Percentiles rank a stretch among this genome's conserved stretches.
Conservation (phyloP, 83 land plant species). For the Picea abies region DNA sequence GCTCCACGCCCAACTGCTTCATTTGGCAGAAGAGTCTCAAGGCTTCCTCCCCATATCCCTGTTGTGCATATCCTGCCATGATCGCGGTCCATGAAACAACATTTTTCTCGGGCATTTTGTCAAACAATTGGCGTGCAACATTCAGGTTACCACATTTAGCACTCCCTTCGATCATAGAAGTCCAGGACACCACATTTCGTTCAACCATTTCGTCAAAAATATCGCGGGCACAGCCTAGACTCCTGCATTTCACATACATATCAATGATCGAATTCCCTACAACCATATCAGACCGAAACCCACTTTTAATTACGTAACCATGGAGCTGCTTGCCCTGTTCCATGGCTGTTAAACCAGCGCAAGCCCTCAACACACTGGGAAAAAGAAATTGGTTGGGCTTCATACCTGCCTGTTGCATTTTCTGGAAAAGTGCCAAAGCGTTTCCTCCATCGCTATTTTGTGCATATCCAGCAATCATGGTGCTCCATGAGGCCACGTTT, state of each 20-base stretch:
- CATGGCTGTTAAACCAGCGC: slow-evolving; percentile 39
- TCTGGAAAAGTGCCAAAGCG: background rate
- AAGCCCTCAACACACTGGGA: slow-evolving; percentile 39
- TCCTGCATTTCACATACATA: slow-evolving; percentile 70
- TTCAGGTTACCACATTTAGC: background rate
- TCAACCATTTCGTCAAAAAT: slow-evolving; percentile 36
- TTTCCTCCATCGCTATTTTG: background rate
- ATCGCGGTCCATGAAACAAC: background rate
- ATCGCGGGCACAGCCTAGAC: slow-evolving; percentile 36
- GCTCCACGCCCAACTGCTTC: slow-evolving; percentile 1
- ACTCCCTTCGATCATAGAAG: slow-evolving; percentile 60
- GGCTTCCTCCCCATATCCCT: slow-evolving; percentile 18
- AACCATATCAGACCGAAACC: slow-evolving; percentile 39
- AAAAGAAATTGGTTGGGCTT: background rate
- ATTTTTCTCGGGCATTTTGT: no score
- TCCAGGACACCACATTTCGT: slow-evolving; percentile 50
- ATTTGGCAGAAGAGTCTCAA: slow-evolving; percentile 9
- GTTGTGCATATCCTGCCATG: background rate
- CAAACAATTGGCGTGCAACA: no score
- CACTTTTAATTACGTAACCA: slow-evolving; percentile 46
- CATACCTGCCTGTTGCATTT: slow-evolving; percentile 5
- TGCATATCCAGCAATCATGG: background rate
- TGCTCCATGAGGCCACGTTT: background rate
- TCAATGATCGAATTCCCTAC: slow-evolving; percentile 74
- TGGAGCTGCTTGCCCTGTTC: slow-evolving; percentile 54